A percentile compares a stretch with the other conserved stretches of the same genome.
phyloP scores from a whole-genome alignment of 202 grass and related monocot species.

The Sporobolus alterniflorus region DNA sequence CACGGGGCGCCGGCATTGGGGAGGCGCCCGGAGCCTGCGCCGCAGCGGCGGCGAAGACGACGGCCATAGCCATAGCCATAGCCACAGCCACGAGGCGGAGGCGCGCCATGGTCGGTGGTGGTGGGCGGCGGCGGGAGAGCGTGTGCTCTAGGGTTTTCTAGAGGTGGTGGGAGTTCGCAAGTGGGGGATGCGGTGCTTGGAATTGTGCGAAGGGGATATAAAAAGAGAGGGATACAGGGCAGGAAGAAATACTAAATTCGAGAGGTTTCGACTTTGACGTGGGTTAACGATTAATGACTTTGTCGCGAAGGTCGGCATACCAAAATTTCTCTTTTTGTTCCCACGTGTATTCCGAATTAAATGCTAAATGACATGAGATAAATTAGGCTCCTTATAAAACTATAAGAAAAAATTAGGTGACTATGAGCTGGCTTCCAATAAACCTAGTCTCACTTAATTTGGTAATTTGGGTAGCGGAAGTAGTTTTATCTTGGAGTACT shows the following conservation, averaged over 20 bases:
- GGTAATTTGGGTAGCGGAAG: not conserved
- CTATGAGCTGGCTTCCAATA: conserved; percentile 3
- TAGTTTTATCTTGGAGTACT: no score
- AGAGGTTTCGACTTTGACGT: not conserved
- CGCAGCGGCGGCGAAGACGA: conserved; percentile 49
- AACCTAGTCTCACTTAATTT: not conserved
- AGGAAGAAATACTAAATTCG: not conserved
- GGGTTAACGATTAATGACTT: not conserved
- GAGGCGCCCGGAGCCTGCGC: conserved; percentile 61
- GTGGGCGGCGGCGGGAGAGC: not conserved
- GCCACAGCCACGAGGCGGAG: conserved; percentile 47
- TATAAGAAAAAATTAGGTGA: not conserved
- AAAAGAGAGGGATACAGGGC: conserved; percentile 6
- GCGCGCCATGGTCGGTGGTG: conserved; percentile 47
- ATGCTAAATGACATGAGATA: not conserved
- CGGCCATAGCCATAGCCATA: conserved; percentile 41
- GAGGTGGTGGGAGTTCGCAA: conserved; percentile 33
- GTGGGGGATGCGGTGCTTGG: conserved; percentile 7
- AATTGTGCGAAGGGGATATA: conserved; percentile 39
- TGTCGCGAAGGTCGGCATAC: not conserved
- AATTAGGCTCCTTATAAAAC: not conserved
- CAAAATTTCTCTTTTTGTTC: not conserved
- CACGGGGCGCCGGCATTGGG: conserved; percentile 41
- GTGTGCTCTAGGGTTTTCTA: conserved; percentile 46
- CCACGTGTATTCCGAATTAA: not conserved